These are phyloP conservation scores for Jacaranda copaia DNA, from an alignment of 257 asterid species.

Conservation along the genomic window DNA sequence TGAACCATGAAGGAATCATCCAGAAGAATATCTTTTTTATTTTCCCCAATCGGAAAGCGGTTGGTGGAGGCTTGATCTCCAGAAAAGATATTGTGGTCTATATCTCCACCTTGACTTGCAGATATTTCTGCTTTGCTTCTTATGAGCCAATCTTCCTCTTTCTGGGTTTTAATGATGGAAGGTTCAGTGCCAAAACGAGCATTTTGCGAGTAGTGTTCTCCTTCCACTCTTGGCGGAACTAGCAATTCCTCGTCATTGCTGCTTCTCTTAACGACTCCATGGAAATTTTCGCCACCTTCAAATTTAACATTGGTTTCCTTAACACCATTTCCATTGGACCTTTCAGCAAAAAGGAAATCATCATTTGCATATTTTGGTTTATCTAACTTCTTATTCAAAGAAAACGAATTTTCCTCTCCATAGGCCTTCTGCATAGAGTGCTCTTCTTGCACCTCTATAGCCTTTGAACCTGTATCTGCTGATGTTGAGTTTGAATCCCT, in stretches of 20 bases:
- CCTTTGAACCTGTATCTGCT: slow-evolving; percentile 38
- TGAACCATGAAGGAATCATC: slow-evolving; percentile 82
- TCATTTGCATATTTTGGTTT: slow-evolving; percentile 53
- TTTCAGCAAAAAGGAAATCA: slow-evolving; percentile 52
- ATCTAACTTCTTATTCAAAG: slow-evolving; percentile 37
- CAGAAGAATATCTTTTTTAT: slow-evolving; percentile 48
- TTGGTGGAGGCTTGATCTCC: slow-evolving; percentile 50
- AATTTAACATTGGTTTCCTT: slow-evolving; percentile 31
- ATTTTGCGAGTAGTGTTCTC: slow-evolving; percentile 38
- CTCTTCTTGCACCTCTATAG: slow-evolving; percentile 40
- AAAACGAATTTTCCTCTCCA: slow-evolving; percentile 33
- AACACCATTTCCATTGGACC: slow-evolving; percentile 39
- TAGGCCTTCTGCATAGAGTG: too few relatives aligned
- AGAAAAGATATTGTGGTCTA: slow-evolving; percentile 36
- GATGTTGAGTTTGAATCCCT: slow-evolving; percentile 58
- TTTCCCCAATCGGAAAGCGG: slow-evolving; percentile 40
- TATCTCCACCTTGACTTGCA: slow-evolving; percentile 31
- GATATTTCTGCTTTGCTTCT: slow-evolving; percentile 40
- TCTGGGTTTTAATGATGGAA: slow-evolving; percentile 50
- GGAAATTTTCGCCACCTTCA: slow-evolving; percentile 47
- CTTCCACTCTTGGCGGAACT: slow-evolving; percentile 46
- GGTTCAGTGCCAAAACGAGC: slow-evolving; percentile 49
- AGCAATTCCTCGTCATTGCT: slow-evolving; percentile 58
- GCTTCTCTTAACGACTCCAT: slow-evolving; percentile 44
- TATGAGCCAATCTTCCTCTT: slow-evolving; percentile 62